Base-by-base conservation (phyloP, 1,284 basidiomycete species). In the Austroboletus olivaceoglutinosus region DNA sequence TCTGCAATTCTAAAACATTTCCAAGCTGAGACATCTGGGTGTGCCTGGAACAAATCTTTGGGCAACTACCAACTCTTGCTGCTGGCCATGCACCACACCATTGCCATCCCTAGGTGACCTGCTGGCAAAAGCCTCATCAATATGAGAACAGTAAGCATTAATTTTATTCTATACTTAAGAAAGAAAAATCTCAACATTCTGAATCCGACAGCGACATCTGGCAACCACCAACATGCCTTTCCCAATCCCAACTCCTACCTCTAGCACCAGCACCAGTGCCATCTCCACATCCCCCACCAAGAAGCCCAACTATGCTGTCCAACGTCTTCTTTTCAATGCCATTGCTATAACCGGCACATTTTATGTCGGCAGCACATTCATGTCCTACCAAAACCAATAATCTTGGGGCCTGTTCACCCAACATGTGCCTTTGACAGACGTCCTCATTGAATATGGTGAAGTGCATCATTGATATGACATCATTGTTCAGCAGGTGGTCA, bases 351-450 rank as follows among this genome's bases (percentile, higher is more conserved):
- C 80, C n/a, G 78, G 81, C 39, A 81, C 84, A n/a, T 91, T 91
- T 73, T 93, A 93, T 73, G 74, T 85, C 56, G 85, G 84, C 51
- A 89, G 88, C 70, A 76, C 85, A 19, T 89, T 91, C 64, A 73
- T 82, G 54, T 81, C 89, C 21, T 86, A 86, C 75, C 78, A 85
- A 61, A 84, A 81, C 65, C 83, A 84, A 58, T 69, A 75, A 6
- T 91, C 91, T 74, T 83, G 86, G 67, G 85, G 92, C 61, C 78
- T 93, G 64, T 94, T 94, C 75, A 77, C 83, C 54, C 85, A 89
- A 62, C 76, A 82, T 53, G 84, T 93, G 43, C 93, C 92, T 4
- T 72, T 86, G 27, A 25, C 4, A 9, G 25, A 89, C 59, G 64
- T 76, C 21, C 77, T 96, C 65, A 77, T 95, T 34, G 85, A 93